Evolutionary conservation across 1,139 yeast species (phyloP).

Genomic region (Wickerhamomyces sp.): DNA sequence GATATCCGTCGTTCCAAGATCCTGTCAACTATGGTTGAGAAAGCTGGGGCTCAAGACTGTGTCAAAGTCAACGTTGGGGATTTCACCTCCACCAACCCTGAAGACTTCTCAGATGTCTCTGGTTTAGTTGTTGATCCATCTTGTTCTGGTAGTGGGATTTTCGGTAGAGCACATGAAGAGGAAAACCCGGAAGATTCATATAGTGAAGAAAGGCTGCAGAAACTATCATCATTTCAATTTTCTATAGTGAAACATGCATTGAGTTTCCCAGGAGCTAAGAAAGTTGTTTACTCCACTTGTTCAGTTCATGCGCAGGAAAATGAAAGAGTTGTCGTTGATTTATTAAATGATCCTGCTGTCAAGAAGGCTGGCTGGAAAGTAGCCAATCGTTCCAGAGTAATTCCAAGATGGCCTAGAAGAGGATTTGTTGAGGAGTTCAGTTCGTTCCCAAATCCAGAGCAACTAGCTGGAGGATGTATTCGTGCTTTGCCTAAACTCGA

Average conservation of each 20-base stretch:
- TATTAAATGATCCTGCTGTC: slow-evolving; percentile 60
- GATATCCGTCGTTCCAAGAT: slow-evolving; percentile 68
- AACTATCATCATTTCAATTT: slow-evolving; percentile 80
- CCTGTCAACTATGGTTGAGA: slow-evolving; percentile 71
- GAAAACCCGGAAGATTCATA: slow-evolving; percentile 37
- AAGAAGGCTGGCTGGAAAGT: slow-evolving; percentile 70
- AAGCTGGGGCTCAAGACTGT: slow-evolving; percentile 65
- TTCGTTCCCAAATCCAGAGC: slow-evolving; percentile 40
- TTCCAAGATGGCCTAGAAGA: slow-evolving; percentile 82
- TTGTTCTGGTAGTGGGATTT: slow-evolving; percentile 96
- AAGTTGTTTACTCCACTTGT: slow-evolving; percentile 93
- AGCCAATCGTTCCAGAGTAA: slow-evolving; percentile 54
- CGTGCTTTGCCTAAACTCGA: slow-evolving; percentile 81
- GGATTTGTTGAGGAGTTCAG: slow-evolving; percentile 69
- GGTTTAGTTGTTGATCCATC: slow-evolving; percentile 94
- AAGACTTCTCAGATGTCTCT: slow-evolving; percentile 58
- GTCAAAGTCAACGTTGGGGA: slow-evolving; percentile 77
- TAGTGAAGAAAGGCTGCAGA: slow-evolving; percentile 54
- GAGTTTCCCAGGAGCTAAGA: slow-evolving; percentile 66
- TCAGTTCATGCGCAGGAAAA: slow-evolving; percentile 92
- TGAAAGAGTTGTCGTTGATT: slow-evolving; percentile 80
- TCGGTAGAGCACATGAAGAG: slow-evolving; percentile 60
- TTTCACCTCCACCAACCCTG: slow-evolving; percentile 65
- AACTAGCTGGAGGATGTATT: slow-evolving; percentile 79
- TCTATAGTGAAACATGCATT: slow-evolving; percentile 86